These are phyloP conservation scores for Eimeria brunetti DNA, from an alignment of 169 alveolate genomes.

Conservation along the genomic window DNA sequence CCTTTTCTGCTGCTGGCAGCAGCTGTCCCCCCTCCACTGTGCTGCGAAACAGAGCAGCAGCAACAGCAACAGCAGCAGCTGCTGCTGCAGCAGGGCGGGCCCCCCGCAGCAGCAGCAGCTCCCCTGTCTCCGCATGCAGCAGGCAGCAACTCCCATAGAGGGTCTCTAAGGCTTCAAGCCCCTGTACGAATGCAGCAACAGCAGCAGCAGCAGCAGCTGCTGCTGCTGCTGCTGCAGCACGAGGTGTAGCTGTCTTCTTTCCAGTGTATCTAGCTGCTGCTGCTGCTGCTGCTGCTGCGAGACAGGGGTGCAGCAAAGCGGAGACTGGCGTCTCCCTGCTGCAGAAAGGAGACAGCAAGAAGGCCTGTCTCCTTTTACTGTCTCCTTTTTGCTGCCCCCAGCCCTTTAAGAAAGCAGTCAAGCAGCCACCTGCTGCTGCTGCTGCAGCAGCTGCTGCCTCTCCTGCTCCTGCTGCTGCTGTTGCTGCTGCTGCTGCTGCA, in stretches of 20 bases:
- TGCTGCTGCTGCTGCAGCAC: slow-evolving; percentile 22
- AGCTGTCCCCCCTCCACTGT: background rate
- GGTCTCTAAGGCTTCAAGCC: slow-evolving; percentile 28
- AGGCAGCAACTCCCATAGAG: background rate
- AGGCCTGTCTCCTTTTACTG: background rate
- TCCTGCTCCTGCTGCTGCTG: slow-evolving; percentile 7
- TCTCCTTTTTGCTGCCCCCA: slow-evolving; percentile 11
- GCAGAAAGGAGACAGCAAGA: background rate
- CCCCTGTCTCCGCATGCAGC: slow-evolving; percentile 1
- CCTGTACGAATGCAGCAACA: slow-evolving; percentile 28
- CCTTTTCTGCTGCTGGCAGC: background rate
- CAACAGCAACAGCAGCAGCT: slow-evolving; percentile 18
- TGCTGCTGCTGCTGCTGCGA: background rate
- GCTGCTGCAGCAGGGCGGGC: slow-evolving; percentile 46
- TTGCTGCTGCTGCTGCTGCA: slow-evolving; percentile 24
- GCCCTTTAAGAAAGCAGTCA: background rate
- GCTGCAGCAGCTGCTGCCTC: slow-evolving; percentile 11
- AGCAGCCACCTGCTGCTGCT: background rate
- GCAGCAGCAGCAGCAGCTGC: background rate
- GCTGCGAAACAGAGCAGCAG: background rate
- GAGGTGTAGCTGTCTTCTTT: background rate
- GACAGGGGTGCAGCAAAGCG: slow-evolving; percentile 13
- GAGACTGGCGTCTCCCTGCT: background rate
- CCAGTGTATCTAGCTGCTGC: background rate
- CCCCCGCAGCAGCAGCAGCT: slow-evolving; percentile 33